A percentile compares a stretch with the other conserved stretches of the same genome.
Evolutionary conservation across 768 basidiomycete genomes (phyloP).

Genomic region (Pholiota molesta): DNA sequence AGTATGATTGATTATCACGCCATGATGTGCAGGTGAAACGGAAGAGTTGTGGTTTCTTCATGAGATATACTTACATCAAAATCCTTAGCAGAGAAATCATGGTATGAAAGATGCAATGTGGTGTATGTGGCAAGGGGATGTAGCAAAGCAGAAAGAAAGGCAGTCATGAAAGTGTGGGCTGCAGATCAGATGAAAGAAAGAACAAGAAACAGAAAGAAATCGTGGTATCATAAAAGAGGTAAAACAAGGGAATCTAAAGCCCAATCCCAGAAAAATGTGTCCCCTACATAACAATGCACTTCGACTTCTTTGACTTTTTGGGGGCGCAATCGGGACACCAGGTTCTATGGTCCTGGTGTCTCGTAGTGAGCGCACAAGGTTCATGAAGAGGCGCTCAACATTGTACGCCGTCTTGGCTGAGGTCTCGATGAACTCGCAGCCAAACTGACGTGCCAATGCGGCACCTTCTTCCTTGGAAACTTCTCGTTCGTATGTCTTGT

Average conservation of each 20-base stretch:
- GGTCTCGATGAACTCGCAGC: slow-evolving; percentile 95
- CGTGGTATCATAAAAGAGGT: slow-evolving; percentile 84
- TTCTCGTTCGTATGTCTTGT: slow-evolving; percentile 89
- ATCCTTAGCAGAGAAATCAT: slow-evolving; percentile 34
- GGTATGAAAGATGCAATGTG: slow-evolving; percentile 25
- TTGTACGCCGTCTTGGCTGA: slow-evolving; percentile 95
- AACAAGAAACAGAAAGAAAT: slow-evolving; percentile 35
- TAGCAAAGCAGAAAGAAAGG: slow-evolving; percentile 24
- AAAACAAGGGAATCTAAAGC: slow-evolving; percentile 70
- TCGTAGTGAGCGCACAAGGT: slow-evolving; percentile 82
- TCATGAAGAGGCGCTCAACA: slow-evolving; percentile 89
- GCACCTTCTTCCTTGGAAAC: slow-evolving; percentile 90
- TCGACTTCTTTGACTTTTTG: slow-evolving; percentile 48
- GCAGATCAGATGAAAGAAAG: slow-evolving; percentile 34
- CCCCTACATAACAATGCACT: slow-evolving; percentile 84
- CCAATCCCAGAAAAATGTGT: slow-evolving; percentile 63
- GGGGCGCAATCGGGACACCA: slow-evolving; percentile 42
- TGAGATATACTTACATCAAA: slow-evolving; percentile 38
- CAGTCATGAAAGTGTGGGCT: slow-evolving; percentile 25
- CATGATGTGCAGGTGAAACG: slow-evolving; percentile 24
- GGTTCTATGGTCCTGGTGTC: slow-evolving; percentile 63
- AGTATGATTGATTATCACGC: slow-evolving; percentile 27
- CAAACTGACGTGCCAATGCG: slow-evolving; percentile 78
- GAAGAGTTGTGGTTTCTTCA: slow-evolving; percentile 30
- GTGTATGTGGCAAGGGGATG: slow-evolving; percentile 22